Base-by-base conservation (phyloP, 2,329 filamentous ascomycete species). In the Aspergillus cejpii region DNA sequence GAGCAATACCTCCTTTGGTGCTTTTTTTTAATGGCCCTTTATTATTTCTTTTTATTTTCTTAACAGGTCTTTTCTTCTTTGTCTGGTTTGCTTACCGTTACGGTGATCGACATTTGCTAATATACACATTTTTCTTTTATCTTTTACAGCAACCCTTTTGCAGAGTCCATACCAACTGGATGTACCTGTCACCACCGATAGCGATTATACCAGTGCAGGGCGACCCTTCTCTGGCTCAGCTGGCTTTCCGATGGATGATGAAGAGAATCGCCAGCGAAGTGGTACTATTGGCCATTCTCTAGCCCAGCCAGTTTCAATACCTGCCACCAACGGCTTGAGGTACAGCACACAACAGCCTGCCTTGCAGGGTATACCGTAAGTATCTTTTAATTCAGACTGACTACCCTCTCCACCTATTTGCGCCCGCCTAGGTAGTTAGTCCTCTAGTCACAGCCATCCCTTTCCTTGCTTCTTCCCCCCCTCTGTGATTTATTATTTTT, bases 281-380 rank as follows among this genome's bases (percentile, higher is more conserved):
- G 69, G 68, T 56, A 59, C 65, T 48, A 64, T 77, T 57, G 65
- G 66, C 54, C 69, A 74, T 56, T 67, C 71, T 58, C 58, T 70
- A 45, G 60, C 65, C 45, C 65, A 68, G 56, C 65, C 70, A 41
- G 69, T 66, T 56, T 63, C 70, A 47, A 70, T 74, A 58, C 61
- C 69, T 57, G 61, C 68, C 54, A 67, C 63, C 58, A 74, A 71
- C 64, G 68, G 69, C 61, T 60, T 72, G 67, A 71, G 74, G 67
- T 78, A 74, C 69, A 68, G 70, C 59, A 57, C 73, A 65, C 70
- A 70, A 63, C 73, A 72, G 66, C 66, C 73, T 71, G 63, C 66
- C 55, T 64, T 69, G 63, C 67, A 72, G 56, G 74, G 79, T 63
- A 65, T 70, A 64, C 71, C 69, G 76, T 79, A 75, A 73, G 76